These are phyloP conservation scores for Termitomyces sp. DNA, from an alignment of 768 basidiomycete species.

Conservation along the genomic window DNA sequence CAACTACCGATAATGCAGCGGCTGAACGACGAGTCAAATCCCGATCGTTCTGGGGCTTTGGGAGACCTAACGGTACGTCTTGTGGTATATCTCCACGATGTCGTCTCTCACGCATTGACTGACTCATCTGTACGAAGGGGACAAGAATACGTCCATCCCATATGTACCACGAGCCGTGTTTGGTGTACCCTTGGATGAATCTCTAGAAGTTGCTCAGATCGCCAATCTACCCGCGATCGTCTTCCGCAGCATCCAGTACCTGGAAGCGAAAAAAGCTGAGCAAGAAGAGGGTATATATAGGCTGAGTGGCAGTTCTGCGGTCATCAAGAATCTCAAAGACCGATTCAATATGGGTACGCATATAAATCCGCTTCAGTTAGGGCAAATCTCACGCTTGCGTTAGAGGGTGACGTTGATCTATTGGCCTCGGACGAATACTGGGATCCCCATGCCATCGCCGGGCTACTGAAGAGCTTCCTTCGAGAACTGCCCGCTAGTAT, in stretches of 20 bases:
- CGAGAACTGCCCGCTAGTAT: conserved; percentile 93
- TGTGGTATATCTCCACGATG: background rate
- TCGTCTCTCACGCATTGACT: background rate
- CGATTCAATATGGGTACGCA: conserved; percentile 83
- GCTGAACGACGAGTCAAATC: conserved; percentile 86
- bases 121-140: conserved; percentile 22
- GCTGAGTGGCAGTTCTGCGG: conserved; percentile 89
- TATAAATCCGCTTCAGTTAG: conserved; percentile 3
- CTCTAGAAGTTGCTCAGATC: conserved; percentile 84
- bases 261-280: conserved; percentile 91
- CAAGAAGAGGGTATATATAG: conserved; percentile 98
- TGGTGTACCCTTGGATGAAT: conserved; percentile 82
- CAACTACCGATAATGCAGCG: conserved; percentile 31
- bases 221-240: conserved; percentile 91
- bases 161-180: conserved; percentile 75
- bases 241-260: conserved; percentile 92
- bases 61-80: conserved; percentile 52
- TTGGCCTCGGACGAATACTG: conserved; percentile 86
- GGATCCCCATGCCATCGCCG: conserved; percentile 98
- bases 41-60: conserved; percentile 91
- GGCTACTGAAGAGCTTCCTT: conserved; percentile 88
- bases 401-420: conserved; percentile 96
- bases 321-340: conserved; percentile 91
- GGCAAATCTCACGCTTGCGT: conserved; percentile 10
- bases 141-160: conserved; percentile 28